Evolutionary conservation across 345 rosid genomes (phyloP), one percentile per base, ranked within the genome.

Genomic region (Populus euphratica): DNA sequence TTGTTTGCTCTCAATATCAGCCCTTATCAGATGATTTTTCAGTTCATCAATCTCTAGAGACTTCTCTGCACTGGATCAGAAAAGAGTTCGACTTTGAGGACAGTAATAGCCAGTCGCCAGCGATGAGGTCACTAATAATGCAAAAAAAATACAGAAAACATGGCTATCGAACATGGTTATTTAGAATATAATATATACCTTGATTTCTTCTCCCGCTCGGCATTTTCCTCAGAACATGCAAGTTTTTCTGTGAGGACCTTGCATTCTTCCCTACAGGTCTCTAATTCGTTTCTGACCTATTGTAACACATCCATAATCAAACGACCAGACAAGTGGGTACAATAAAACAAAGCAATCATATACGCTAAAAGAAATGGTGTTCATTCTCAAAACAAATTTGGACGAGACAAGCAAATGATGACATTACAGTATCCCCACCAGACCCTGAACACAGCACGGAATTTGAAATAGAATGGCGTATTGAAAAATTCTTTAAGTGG

Each of bases 271-370:
- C 79, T 83, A 74, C 84, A 90, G 73, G 81, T 85, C 77, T 88
- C 85, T 39, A 94, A 86, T 77, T 91, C 88, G 59, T 76, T 84
- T 81, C 77, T 88, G 73, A 69, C 89, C 98, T 94, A 82, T 69
- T 80, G 38, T 31, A 75, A 70, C 29, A 74, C 10, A 27, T 43
- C 35, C 68, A 23, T 36, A 21, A 63, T 75, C 68, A 79, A 66
- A 9, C 66, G n/a, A 70, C 41, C 50, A 75, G 44, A 52, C 25
- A 2, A 27, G 5, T 14, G 18, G 50, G 50, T 47, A 47, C 14
- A 11, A 11, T 12, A 14, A 47, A 47, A 47, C 17, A 47, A 39
- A 31, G 39, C 49, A 29, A 35, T 16, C n/a, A 47, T 47, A 13
- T 13, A 47, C 50, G 11, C 14, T 14, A 47, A 47, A 47, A 47